Evolutionary conservation across 2,329 filamentous ascomycete species (phyloP), one percentile per base, ranked within the genome.

Genomic region (Cladorrhinum sp.): DNA sequence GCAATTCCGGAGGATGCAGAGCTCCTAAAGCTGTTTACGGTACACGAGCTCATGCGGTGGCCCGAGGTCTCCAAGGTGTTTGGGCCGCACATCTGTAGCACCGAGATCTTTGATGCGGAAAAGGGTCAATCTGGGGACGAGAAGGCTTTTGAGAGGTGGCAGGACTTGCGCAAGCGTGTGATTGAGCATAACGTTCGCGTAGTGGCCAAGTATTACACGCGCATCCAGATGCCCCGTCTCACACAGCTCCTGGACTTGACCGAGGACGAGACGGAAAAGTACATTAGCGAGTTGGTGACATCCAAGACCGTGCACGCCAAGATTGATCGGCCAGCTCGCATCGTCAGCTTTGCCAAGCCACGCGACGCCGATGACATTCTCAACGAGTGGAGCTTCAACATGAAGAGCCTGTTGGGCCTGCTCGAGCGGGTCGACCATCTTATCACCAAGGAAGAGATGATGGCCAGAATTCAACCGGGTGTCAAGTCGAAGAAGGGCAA

Each of bases 401-500:
- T 76, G 86, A 75, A 75, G 72, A 90, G 86, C 70, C 77, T 94
- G 70, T 76, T 94, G 61, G 89, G 88, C n/a, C 76, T 91, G 62
- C 73, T 94, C 69, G 90, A 93, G 81, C 80, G 90, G 55, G 96
- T 99, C 64, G 95, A 99, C 73, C 95, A 99, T 76, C 82, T 99
- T 71, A 99, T 99, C 72, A 99, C 96, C 59, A 98, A 98, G 83
- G 95, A 99, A 79, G 95, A 99, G 82, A 99, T 99, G 95, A 99
- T 99, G 95, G 95, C 95, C 46, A 85, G 93, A 62, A 98, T 99
- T 71, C 89, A 95, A 75, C 91, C 91, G 5, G 81, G 73, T 6
- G 78, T 76, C 55, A 72, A 76, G 67, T 68, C 65, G 33, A 69
- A 70, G 59, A 76, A 76, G 68, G 68, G 62, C 26, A 39, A 58